Evolutionary conservation across 805 yeast species (phyloP).

Genomic region (Komagataella ulmi): DNA sequence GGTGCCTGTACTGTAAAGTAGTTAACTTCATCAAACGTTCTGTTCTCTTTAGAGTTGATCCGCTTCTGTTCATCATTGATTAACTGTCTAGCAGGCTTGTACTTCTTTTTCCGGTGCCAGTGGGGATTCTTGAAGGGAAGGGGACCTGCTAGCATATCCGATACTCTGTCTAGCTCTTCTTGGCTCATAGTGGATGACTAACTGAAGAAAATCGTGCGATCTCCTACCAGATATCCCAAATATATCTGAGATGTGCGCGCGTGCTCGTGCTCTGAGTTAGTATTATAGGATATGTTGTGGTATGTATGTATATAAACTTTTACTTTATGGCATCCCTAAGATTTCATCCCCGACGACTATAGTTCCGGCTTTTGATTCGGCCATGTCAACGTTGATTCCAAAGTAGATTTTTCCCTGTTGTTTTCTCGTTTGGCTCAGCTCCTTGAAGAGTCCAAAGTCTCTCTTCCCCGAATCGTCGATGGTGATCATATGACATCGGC

Average conservation of each 20-base stretch:
- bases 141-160: constrained; percentile 24
- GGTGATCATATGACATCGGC: constrained; percentile 32
- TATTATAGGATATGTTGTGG: no score
- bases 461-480: constrained; percentile 22
- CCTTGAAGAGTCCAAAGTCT: constrained; percentile 18
- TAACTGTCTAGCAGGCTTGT: constrained; percentile 64
- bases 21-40: constrained; percentile 38
- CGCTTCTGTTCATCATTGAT: constrained; percentile 69
- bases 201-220: background rate
- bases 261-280: background rate
- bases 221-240: background rate
- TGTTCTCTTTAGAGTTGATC: constrained; percentile 24
- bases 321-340: background rate
- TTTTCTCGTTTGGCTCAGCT: constrained; percentile 19
- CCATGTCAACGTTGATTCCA: constrained; percentile 16
- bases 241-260: background rate
- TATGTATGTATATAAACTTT: background rate
- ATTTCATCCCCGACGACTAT: background rate
- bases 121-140: constrained; percentile 47
- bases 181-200: background rate
- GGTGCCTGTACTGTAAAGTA: constrained; percentile 69
- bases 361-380: constrained; percentile 4
- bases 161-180: constrained; percentile 8
- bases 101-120: constrained; percentile 36
- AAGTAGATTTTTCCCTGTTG: constrained; percentile 23